Conservation (phyloP, 768 basidiomycete species). For the Clitopilus passeckerianus region DNA sequence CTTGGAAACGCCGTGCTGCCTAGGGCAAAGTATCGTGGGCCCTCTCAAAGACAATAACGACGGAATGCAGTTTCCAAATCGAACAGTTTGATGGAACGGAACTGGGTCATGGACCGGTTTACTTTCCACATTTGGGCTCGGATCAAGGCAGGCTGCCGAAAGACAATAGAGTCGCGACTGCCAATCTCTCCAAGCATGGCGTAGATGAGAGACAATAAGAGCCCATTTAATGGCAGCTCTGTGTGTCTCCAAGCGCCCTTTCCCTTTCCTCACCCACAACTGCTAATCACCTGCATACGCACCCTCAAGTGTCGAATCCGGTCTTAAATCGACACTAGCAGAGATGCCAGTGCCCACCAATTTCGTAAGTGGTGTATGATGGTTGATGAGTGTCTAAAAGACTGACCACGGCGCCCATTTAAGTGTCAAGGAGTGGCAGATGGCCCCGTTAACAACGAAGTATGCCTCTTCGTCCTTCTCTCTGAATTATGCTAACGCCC, state of each 20-base stretch:
- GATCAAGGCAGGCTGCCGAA: conserved; percentile 3
- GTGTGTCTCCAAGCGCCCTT: conserved; percentile 5
- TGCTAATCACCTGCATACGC: not conserved
- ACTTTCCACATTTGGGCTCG: not conserved
- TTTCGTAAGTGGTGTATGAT: too few relatives aligned
- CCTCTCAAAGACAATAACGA: not conserved
- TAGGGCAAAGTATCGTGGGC: not conserved
- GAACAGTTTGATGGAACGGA: not conserved
- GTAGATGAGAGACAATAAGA: conserved; percentile 26
- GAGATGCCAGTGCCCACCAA: not conserved
- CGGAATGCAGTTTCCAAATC: not conserved
- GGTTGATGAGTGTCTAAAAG: too few relatives aligned
- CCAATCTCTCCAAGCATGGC: not conserved
- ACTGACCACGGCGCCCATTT: not conserved
- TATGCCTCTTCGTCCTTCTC: not conserved
- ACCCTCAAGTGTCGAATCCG: not conserved
- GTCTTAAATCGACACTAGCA: not conserved
- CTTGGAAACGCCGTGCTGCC: not conserved
- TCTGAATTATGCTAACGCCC: not conserved
- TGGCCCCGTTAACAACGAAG: conserved; percentile 9
- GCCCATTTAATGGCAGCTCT: conserved; percentile 18
- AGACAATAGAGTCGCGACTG: conserved; percentile 13
- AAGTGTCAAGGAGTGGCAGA: conserved; percentile 7
- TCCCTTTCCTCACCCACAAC: conserved; percentile 8
- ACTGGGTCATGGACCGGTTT: not conserved